Percentiles rank a stretch among this genome's conserved stretches.
Conservation (phyloP, 768 basidiomycete species). For the Phallus indusiatus region DNA sequence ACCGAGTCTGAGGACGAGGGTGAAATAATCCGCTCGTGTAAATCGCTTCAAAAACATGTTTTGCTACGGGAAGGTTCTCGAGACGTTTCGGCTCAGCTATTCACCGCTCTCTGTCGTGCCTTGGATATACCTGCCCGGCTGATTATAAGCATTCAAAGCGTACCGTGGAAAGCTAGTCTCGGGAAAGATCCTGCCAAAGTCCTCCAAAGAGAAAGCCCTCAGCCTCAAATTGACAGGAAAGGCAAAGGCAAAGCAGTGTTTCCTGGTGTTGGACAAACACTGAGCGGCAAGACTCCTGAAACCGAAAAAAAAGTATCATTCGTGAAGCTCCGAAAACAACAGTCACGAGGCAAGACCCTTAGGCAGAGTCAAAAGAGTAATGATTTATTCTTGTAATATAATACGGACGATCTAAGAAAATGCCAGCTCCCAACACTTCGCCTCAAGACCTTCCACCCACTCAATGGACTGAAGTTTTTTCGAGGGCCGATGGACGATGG, state of each 20-base stretch:
- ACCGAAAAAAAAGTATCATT: slow-evolving; percentile 38
- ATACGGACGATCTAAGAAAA: not conserved
- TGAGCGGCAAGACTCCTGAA: slow-evolving; percentile 32
- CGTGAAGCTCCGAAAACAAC: slow-evolving; percentile 46
- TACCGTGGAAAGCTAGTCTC: slow-evolving; percentile 75
- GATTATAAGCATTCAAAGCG: slow-evolving; percentile 83
- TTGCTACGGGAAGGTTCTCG: slow-evolving; percentile 70
- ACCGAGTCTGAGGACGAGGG: slow-evolving; percentile 33
- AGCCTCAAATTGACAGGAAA: slow-evolving; percentile 23
- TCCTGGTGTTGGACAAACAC: slow-evolving; percentile 25
- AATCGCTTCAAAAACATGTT: slow-evolving; percentile 91
- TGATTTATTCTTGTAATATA: not conserved
- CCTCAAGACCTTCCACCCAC: slow-evolving; percentile 56
- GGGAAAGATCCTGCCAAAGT: slow-evolving; percentile 38
- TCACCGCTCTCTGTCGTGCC: slow-evolving; percentile 81
- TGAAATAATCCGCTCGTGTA: slow-evolving; percentile 64
- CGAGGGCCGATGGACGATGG: slow-evolving; percentile 85
- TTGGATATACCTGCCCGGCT: slow-evolving; percentile 80
- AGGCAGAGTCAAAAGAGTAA: slow-evolving; percentile 8
- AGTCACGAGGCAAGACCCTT: slow-evolving; percentile 5
- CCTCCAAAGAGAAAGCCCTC: slow-evolving; percentile 25
- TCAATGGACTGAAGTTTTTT: slow-evolving; percentile 97
- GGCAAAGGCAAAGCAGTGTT: slow-evolving; percentile 28
- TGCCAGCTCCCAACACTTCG: slow-evolving; percentile 8
- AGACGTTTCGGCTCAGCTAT: slow-evolving; percentile 84